A percentile compares a stretch with the other conserved stretches of the same genome.
These are phyloP conservation scores for Hemisphaericaspora xylofermentans DNA, from an alignment of 1,139 yeast species.

Conservation along the genomic window DNA sequence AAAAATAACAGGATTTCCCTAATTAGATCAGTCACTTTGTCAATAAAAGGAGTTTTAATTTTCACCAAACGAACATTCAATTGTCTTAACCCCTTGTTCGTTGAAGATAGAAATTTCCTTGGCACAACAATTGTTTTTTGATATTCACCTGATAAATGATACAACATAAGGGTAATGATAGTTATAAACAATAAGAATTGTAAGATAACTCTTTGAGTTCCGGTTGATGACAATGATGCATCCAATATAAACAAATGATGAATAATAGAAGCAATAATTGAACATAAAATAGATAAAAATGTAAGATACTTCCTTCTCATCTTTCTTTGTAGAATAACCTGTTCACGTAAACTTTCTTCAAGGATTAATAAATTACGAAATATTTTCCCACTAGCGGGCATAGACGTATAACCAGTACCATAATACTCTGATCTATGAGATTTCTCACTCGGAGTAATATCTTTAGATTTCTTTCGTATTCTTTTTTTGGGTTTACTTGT, in stretches of 20 bases:
- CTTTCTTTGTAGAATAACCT: conserved; percentile 68
- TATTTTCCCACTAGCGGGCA: conserved; percentile 67
- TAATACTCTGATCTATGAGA: conserved; percentile 29
- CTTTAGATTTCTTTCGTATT: conserved; percentile 28
- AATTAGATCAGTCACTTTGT: conserved; percentile 46
- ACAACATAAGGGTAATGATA: conserved; percentile 67
- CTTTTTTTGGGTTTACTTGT: conserved; percentile 27
- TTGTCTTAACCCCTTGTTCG: conserved; percentile 86
- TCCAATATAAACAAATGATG: conserved; percentile 40
- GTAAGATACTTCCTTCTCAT: conserved; percentile 72
- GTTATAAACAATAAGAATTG: conserved; percentile 69
- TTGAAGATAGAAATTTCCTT: conserved; percentile 68
- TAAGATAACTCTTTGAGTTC: conserved; percentile 45
- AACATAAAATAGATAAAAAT: conserved; percentile 58
- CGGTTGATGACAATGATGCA: conserved; percentile 20
- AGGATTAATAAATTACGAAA: conserved; percentile 77
- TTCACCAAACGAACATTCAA: conserved; percentile 77
- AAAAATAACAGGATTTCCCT: conserved; percentile 38
- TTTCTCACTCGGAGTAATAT: conserved; percentile 26
- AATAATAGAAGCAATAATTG: conserved; percentile 40
- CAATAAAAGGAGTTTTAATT: conserved; percentile 60
- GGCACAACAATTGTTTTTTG: conserved; percentile 81
- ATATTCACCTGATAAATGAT: conserved; percentile 88
- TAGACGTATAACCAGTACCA: conserved; percentile 42
- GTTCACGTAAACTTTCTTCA: conserved; percentile 82